Evolutionary conservation across 2,329 filamentous ascomycete genomes (phyloP), one percentile per base, ranked within the genome.

Genomic region (Dothiorella sarmentorum): DNA sequence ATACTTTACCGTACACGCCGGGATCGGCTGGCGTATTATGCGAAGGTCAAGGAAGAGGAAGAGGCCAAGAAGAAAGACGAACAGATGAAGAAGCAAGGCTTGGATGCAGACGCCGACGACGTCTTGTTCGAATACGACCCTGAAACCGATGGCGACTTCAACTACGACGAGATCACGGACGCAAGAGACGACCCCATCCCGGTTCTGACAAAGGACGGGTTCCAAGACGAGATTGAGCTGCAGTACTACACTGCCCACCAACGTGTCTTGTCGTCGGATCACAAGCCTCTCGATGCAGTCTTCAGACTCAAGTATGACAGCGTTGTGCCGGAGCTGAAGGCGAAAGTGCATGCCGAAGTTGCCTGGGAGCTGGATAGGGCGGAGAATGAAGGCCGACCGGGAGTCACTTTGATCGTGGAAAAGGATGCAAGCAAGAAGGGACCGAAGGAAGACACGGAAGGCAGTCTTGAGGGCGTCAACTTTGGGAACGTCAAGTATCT

Each of bases 41-140:
- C 77, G 33, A 85, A 82, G 58, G 69, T 82, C 0, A 78, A 79
- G 58, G 87, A 93, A 57, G 83, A 86, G 60, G 83, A 85, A 58
- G 82, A 86, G 20, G 82, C 88, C 0, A 85, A 82, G 63, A 86
- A 84, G 65, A 87, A 82, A 62, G 91, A 97, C 64, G 86, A 90
- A 61, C 90, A 96, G 64, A 91, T 97, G 89, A 89, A 87, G 69
- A 85, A 85, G 1, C 83, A 86, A 58, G 91, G 92, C 0, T 79
- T 95, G 17, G 90, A 89, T 62, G 87, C 84, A 4, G 82, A 77
- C 4, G 87, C 90, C 4, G 90, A 95, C 60, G 85, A 86, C 55
- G 87, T 97, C 2, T 75, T 97, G 4, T 97, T 95, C 69, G 90
- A 94, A 65, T 97, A 97, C 67, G 88, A 96, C 63, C 91, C 91